A percentile compares a stretch with the other conserved stretches of the same genome.
phyloP scores from a whole-genome alignment of 768 basidiomycete species.

The Tylopilus felleus region DNA sequence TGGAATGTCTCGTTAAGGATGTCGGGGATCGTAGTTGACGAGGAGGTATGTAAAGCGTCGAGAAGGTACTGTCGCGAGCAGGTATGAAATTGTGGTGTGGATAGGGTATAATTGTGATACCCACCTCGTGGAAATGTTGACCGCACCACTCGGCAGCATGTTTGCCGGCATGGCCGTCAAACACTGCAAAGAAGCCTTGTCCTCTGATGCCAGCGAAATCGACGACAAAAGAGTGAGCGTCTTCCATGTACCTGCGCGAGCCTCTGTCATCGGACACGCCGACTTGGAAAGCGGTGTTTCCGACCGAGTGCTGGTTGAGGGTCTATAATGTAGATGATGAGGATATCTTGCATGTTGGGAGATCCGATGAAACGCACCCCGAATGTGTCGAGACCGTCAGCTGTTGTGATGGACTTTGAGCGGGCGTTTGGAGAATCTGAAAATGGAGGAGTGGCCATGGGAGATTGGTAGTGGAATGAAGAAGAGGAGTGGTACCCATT shows the following conservation, averaged over 20 bases:
- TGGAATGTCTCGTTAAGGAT: slow-evolving; percentile 93
- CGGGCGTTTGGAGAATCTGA: slow-evolving; percentile 72
- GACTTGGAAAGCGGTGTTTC: slow-evolving; percentile 60
- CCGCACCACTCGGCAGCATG: slow-evolving; percentile 99
- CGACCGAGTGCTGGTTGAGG: slow-evolving; percentile 61
- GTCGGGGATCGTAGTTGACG: slow-evolving; percentile 69
- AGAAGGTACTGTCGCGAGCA: slow-evolving; percentile 52
- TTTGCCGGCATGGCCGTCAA: slow-evolving; percentile 98
- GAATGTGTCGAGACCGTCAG: slow-evolving; percentile 67
- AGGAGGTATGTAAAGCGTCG: slow-evolving; percentile 58
- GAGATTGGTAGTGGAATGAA: slow-evolving; percentile 13
- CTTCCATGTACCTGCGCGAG: slow-evolving; percentile 92
- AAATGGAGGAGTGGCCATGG: slow-evolving; percentile 37
- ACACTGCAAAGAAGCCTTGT: slow-evolving; percentile 97
- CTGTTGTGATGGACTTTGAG: slow-evolving; percentile 77
- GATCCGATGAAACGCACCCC: slow-evolving; percentile 51
- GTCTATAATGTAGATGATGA: slow-evolving; percentile 18
- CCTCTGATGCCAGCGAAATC: slow-evolving; percentile 90
- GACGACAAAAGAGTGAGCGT: slow-evolving; percentile 93
- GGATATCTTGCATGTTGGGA: background rate
- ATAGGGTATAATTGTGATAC: background rate
- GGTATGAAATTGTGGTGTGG: slow-evolving; percentile 7
- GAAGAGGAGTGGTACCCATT: slow-evolving; percentile 6
- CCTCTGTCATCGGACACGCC: slow-evolving; percentile 83
- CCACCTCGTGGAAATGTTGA: slow-evolving; percentile 87